These are phyloP conservation scores for Aspergillus steynii DNA, from an alignment of 495 filamentous ascomycete genomes.

Conservation along the genomic window DNA sequence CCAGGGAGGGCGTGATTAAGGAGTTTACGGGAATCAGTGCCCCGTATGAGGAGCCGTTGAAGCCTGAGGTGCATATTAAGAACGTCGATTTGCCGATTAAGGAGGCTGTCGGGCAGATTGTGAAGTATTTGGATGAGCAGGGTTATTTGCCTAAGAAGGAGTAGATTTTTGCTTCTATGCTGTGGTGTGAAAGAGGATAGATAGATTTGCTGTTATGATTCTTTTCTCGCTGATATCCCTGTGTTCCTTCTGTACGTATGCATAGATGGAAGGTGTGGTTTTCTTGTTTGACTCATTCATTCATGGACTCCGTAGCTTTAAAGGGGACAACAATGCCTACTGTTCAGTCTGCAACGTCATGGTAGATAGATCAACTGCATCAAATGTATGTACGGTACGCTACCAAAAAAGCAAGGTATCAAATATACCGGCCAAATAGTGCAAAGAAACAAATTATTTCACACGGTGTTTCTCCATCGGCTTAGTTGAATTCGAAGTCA, in stretches of 20 bases:
- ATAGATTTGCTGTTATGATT: background rate
- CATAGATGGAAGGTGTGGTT: background rate
- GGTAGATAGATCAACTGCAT: background rate
- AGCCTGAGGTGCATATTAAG: slow-evolving; percentile 81
- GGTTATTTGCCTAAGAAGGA: slow-evolving; percentile 57
- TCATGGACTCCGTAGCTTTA: too few species aligned
- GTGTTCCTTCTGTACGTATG: background rate
- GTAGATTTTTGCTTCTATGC: slow-evolving; percentile 19
- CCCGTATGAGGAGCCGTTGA: slow-evolving; percentile 88
- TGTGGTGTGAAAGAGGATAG: background rate
- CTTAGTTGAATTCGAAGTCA: slow-evolving; percentile 75
- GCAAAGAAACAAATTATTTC: slow-evolving; percentile 13
- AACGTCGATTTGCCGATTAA: slow-evolving; percentile 76
- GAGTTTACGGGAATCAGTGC: slow-evolving; percentile 93
- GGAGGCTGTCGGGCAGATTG: slow-evolving; percentile 82
- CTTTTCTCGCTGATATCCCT: background rate
- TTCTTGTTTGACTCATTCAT: too few species aligned
- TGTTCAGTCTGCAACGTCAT: background rate
- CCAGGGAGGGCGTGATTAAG: slow-evolving; percentile 86
- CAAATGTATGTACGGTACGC: background rate
- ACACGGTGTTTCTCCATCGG: slow-evolving; percentile 8
- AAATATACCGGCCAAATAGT: background rate
- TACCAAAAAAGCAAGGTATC: slow-evolving; percentile 1
- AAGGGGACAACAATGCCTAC: background rate
- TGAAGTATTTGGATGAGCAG: slow-evolving; percentile 71